Conservation (phyloP, 2,329 filamentous ascomycete genomes). For the Celoporthe dispersa region DNA sequence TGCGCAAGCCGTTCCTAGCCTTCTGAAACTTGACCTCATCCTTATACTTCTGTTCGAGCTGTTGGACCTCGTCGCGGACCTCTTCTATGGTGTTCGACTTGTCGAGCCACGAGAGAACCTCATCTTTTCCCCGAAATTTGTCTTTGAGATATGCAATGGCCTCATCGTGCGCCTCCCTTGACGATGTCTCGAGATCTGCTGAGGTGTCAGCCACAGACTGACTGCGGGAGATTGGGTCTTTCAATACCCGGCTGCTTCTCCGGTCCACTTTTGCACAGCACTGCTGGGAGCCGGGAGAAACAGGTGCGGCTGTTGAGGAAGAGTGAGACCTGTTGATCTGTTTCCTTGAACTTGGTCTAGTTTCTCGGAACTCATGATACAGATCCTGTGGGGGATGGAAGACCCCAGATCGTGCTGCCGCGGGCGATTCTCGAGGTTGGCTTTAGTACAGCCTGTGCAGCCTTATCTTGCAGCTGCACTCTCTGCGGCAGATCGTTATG, state of each 20-base stretch:
- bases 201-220: background rate
- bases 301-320: background rate
- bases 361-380: background rate
- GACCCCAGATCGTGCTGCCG: background rate
- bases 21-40: background rate
- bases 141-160: background rate
- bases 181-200: background rate
- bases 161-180: conserved; percentile 3
- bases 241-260: background rate
- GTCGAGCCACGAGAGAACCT: background rate
- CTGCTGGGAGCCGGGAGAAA: background rate
- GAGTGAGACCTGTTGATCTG: background rate
- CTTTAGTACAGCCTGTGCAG: background rate
- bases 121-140: background rate
- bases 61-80: background rate
- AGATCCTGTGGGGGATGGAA: background rate
- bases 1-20: background rate
- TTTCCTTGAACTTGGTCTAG: background rate
- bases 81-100: background rate
- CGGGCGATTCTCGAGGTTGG: background rate
- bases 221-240: background rate
- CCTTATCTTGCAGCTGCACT: background rate
- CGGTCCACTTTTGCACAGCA: background rate
- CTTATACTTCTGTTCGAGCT: conserved; percentile 4
- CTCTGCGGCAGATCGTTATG: background rate